phyloP scores from a whole-genome alignment of 2,329 filamentous ascomycete species.

The Phialophora macrospora region DNA sequence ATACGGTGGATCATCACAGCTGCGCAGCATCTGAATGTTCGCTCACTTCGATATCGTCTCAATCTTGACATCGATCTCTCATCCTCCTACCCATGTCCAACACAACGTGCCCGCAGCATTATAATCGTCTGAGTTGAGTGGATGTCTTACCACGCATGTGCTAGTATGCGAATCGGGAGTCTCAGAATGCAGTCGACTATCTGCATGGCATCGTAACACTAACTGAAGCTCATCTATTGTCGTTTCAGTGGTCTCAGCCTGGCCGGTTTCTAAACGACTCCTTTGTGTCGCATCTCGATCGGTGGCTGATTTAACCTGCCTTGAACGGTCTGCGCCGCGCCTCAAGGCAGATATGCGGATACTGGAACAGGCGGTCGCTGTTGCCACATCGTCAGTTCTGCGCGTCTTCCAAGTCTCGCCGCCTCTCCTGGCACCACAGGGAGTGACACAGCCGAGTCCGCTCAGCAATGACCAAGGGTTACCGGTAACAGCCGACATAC shows the following conservation, averaged over 20 bases:
- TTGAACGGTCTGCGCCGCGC: neutral
- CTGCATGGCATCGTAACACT: neutral
- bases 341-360: neutral
- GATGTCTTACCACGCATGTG: neutral
- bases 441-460: neutral
- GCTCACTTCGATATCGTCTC: neutral
- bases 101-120: neutral
- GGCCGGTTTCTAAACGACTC: neutral
- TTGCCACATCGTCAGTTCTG: neutral
- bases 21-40: neutral
- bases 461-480: neutral
- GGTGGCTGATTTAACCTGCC: neutral
- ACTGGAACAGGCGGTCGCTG: conserved; percentile 1
- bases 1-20: neutral
- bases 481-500: neutral
- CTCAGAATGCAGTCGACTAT: neutral
- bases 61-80: neutral
- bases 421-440: conserved; percentile 1
- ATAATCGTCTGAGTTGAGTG: neutral
- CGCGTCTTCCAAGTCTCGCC: conserved; percentile 10
- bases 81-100: neutral
- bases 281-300: neutral
- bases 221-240: neutral
- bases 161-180: neutral
- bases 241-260: neutral